Conservation (phyloP, 208 protist species). For the Wallacemonas sp. region DNA sequence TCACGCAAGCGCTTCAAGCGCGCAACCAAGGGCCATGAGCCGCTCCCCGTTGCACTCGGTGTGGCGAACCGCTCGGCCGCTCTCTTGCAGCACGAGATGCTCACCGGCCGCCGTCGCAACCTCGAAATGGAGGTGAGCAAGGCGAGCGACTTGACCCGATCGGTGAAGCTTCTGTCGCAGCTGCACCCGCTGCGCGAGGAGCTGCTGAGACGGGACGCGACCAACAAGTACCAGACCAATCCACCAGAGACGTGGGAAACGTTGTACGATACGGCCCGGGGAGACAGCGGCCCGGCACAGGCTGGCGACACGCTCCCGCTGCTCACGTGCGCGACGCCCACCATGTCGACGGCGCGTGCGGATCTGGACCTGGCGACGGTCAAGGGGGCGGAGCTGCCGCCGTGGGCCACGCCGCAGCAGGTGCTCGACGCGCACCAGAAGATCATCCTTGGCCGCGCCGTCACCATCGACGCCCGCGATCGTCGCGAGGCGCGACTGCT, state of each 20-base stretch:
- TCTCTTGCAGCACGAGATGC: slow-evolving; percentile 35
- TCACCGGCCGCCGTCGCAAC: slow-evolving; percentile 33
- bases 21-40: slow-evolving; percentile 16
- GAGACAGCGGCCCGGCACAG: background rate
- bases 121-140: slow-evolving; percentile 40
- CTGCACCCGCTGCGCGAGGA: slow-evolving; percentile 36
- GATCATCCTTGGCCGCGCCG: slow-evolving; percentile 39
- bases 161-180: slow-evolving; percentile 41
- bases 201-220: slow-evolving; percentile 37
- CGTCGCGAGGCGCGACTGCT: slow-evolving; percentile 36
- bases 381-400: too few relatives aligned
- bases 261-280: background rate
- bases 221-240: slow-evolving; percentile 8
- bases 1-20: slow-evolving; percentile 9
- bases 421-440: slow-evolving; percentile 41
- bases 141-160: slow-evolving; percentile 38
- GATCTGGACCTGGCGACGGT: too few relatives aligned
- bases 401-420: slow-evolving; percentile 24
- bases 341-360: too few relatives aligned
- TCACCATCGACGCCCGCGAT: slow-evolving; percentile 33
- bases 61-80: slow-evolving; percentile 49
- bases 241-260: background rate
- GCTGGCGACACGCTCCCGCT: too few relatives aligned
- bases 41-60: slow-evolving; percentile 46
- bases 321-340: too few relatives aligned